Conservation (phyloP, 2,329 filamentous ascomycete species). For the Plenodomus tracheiphilus region DNA sequence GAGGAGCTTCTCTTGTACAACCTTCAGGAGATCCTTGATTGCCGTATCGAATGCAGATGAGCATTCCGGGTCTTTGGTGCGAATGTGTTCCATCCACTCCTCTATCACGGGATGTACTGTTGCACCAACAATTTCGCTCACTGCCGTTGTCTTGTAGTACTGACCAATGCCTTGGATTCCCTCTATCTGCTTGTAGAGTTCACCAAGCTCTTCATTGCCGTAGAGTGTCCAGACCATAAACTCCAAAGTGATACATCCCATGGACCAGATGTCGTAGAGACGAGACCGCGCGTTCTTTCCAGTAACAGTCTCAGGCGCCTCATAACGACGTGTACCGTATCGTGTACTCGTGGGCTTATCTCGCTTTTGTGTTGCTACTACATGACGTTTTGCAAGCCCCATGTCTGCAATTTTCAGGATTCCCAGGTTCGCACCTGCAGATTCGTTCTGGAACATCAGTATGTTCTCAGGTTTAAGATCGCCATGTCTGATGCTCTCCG, state of each 20-base stretch:
- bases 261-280: slow-evolving; percentile 26
- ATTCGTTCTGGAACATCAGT: slow-evolving; percentile 12
- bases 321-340: slow-evolving; percentile 18
- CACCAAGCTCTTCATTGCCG: slow-evolving; percentile 9
- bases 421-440: slow-evolving; percentile 1
- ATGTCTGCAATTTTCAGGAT: slow-evolving; percentile 21
- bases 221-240: slow-evolving; percentile 29
- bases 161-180: background rate
- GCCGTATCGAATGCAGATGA: slow-evolving; percentile 1
- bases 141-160: background rate
- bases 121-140: too few species aligned
- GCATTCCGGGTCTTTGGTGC: slow-evolving; percentile 4
- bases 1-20: slow-evolving; percentile 11
- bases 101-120: slow-evolving; percentile 5
- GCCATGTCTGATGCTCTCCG: slow-evolving; percentile 14
- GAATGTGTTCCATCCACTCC: slow-evolving; percentile 12
- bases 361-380: slow-evolving; percentile 2
- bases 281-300: slow-evolving; percentile 9
- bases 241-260: slow-evolving; percentile 34
- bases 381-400: slow-evolving; percentile 16
- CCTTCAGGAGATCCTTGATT: slow-evolving; percentile 7
- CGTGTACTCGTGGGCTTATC: slow-evolving; percentile 1
- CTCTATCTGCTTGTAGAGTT: slow-evolving; percentile 6
- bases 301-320: slow-evolving; percentile 14
- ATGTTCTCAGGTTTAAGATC: slow-evolving; percentile 33